Base-by-base conservation (phyloP, 1,284 basidiomycete genomes). In the Fomitopsis betulina region DNA sequence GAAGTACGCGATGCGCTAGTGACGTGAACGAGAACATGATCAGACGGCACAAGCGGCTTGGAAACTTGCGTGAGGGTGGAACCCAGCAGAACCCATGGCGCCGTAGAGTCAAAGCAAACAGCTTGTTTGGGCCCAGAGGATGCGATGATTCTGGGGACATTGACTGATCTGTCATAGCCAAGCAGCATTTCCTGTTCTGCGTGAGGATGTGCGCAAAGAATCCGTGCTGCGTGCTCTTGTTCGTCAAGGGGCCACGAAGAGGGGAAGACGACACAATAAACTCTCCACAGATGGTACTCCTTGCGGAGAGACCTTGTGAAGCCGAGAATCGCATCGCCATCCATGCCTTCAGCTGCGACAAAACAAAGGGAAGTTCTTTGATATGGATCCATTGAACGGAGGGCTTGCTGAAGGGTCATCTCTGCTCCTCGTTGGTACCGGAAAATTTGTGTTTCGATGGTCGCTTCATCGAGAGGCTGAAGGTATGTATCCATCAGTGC, bases 261-360 rank as follows among this genome's bases (percentile, higher is more conserved):
- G 32, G 47, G 13, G 23, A 64, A 65, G 10, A 62, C 57, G 2
- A 57, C 60, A 4, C 57, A 45, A 13, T 54, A 57, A n/a, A 67
- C 35, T 8, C 42, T 56, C 65, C 65, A 67, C 0, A 53, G 21
- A 2, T 17, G 58, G 25, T 54, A 64, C 54, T 67, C 65, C 35
- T 56, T 59, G 13, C 64, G 56, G 6, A 67, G 54, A 5, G 64
- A 56, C 40, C 63, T 33, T 4, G 58, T 60, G 32, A 67, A 63
- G 6, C 65, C 65, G 3, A 58, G 27, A 3, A 54, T 43, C 32
- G 64, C 60, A 19, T 65, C 62, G 9, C 64, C 60, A 49, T 64
- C 42, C 17, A 58, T 19, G 5, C 60, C 64, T 5, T 17, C 53
- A 1, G 58, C 30, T 13, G 63, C 62, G 12, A 60, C n/a, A 40